Evolutionary conservation across 2,329 filamentous ascomycete species (phyloP).

Genomic region (Neurospora sp.): DNA sequence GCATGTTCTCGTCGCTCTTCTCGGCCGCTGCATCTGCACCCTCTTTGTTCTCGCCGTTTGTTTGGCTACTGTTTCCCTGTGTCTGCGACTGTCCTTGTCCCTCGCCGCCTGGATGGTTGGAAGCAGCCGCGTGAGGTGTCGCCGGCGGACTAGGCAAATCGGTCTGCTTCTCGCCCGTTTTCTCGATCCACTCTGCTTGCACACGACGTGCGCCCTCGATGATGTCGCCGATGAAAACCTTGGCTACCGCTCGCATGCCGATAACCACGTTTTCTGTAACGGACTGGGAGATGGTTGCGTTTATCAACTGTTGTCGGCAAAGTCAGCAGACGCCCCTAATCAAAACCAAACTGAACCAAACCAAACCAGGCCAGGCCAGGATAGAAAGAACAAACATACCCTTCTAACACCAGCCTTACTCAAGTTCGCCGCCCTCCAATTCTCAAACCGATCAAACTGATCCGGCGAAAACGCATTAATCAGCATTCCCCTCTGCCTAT

Average conservation of each 20-base stretch:
- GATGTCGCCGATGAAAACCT: constrained; percentile 67
- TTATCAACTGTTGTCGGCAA: constrained; percentile 49
- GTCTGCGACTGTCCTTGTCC: not conserved
- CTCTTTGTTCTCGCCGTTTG: constrained; percentile 2
- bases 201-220: constrained; percentile 62
- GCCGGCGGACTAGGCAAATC: constrained; percentile 37
- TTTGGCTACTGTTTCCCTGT: not conserved
- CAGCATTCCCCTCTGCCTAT: constrained; percentile 50
- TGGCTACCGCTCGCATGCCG: constrained; percentile 66
- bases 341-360: too few species aligned
- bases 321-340: constrained; percentile 1
- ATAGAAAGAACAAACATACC: constrained; percentile 29
- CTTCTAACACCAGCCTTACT: constrained; percentile 59
- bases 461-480: constrained; percentile 54
- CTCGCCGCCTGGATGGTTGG: constrained; percentile 19
- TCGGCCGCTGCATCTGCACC: constrained; percentile 16
- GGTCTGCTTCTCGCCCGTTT: constrained; percentile 45
- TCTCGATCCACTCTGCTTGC: constrained; percentile 59
- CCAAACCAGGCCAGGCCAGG: too few species aligned
- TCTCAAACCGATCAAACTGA: constrained; percentile 60
- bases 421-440: constrained; percentile 59
- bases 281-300: constrained; percentile 71
- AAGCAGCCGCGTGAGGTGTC: constrained; percentile 22
- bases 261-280: constrained; percentile 64
- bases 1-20: not conserved